phyloP scores from a whole-genome alignment of 768 basidiomycete genomes.

The Boletus eberwhitei region DNA sequence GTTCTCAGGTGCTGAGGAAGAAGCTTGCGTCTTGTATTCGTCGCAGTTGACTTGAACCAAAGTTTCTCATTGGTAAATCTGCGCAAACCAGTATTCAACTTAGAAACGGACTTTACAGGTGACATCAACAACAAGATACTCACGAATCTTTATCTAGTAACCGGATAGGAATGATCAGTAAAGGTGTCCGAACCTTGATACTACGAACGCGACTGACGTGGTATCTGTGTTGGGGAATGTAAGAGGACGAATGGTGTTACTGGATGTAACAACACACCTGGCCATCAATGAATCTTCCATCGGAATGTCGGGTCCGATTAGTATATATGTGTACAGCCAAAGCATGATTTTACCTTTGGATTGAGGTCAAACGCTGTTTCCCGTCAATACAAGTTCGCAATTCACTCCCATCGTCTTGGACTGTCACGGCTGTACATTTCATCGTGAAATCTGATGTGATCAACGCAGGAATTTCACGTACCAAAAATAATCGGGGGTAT shows the following conservation, averaged over 20 bases:
- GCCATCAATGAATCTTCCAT: slow-evolving; percentile 51
- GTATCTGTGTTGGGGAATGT: slow-evolving; percentile 34
- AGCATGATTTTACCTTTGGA: slow-evolving; percentile 42
- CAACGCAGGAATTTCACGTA: slow-evolving; percentile 24
- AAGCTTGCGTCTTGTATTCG: slow-evolving; percentile 26
- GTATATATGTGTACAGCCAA: background rate
- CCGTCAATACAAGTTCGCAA: slow-evolving; percentile 61
- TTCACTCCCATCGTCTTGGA: slow-evolving; percentile 41
- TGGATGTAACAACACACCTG: slow-evolving; percentile 39
- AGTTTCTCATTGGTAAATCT: slow-evolving; percentile 36
- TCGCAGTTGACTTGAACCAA: slow-evolving; percentile 32
- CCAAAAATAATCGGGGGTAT: slow-evolving; percentile 68
- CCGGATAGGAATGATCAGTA: slow-evolving; percentile 3
- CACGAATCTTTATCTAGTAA: slow-evolving; percentile 41
- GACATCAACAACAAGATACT: slow-evolving; percentile 6
- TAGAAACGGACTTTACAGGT: background rate
- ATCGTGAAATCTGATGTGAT: slow-evolving; percentile 1
- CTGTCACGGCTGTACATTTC: slow-evolving; percentile 35
- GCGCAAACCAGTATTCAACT: background rate
- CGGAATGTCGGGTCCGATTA: background rate
- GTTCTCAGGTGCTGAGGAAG: slow-evolving; percentile 34
- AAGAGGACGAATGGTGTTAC: background rate
- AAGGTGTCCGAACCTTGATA: background rate
- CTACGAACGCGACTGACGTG: slow-evolving; percentile 33
- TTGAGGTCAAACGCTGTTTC: slow-evolving; percentile 70